Evolutionary conservation across 106 monocot genomes (phyloP), one percentile per base, ranked within the genome.

Genomic region (Dioscorea zingiberensis): DNA sequence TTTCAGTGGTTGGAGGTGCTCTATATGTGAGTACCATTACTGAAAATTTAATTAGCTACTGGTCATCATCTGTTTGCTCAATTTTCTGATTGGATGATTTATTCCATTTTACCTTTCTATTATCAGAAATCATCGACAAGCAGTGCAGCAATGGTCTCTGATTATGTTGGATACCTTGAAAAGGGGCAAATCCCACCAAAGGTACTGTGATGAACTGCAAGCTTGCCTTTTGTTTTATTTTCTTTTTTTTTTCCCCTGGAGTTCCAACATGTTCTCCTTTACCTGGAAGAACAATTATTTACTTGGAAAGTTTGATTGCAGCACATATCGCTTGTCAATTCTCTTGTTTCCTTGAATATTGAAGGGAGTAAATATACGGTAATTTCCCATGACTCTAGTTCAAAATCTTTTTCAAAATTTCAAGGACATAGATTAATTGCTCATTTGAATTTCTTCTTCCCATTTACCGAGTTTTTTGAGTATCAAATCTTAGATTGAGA

Each of bases 141-240:
- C 38, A 93, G 92, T 72, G 88, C 97, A 60, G 78, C 86, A 8
- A 77, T 98, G 68, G 83, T 98, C 45, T 92, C 97, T 63, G 97
- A 98, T 17, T 98, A 98, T 76, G 83, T 98, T 77, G 85, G 97
- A 62, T 98, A 98, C 69, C 88, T 98, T 69, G 88, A 66, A 54
- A 98, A 98, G 61, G 97, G 97, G 55, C 97, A 98, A 80, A 93
- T 98, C 53, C 97, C 97, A 63, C 97, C 97, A 11, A 92, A 93
- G 84, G 97, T 98, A 70, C 26, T 38, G 4, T 38, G 38, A 38
- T 38, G 10, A 6, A 38, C 38, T 38, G 38, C 38, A 38, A 38
- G 38, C 38, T 38, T 10, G 0, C 4, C 0, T 38, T 2, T 38
- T 1, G 6, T 38, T 38, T 10, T 8, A n/a, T n/a, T n/a, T 10